Evolutionary conservation across 192 early-diverging fungal genomes (phyloP).

Genomic region (Entomortierella beljakovae): DNA sequence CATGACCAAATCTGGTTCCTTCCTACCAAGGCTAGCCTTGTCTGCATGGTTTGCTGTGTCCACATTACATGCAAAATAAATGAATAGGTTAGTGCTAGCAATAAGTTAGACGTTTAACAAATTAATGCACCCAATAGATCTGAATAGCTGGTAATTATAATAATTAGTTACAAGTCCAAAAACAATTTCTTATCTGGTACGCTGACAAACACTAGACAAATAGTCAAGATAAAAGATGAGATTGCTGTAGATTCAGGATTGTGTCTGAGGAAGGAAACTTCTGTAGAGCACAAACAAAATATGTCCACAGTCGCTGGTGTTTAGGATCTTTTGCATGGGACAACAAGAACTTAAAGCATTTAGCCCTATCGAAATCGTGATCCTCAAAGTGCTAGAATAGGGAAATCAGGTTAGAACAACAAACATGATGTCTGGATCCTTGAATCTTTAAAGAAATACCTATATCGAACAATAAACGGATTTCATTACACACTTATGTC

Average conservation of each 20-base stretch:
- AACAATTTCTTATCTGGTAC: slow-evolving; percentile 13
- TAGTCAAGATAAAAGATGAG: background rate
- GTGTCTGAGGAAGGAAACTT: slow-evolving; percentile 4
- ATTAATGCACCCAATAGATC: slow-evolving; percentile 2
- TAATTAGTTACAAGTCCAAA: slow-evolving; percentile 12
- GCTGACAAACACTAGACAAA: slow-evolving; percentile 2
- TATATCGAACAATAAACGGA: background rate
- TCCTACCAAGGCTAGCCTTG: background rate
- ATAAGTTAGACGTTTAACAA: background rate
- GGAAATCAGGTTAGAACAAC: background rate
- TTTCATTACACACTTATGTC: background rate
- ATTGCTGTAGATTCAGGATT: slow-evolving; percentile 5
- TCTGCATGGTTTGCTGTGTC: background rate
- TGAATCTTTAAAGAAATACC: background rate
- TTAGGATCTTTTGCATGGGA: slow-evolving; percentile 2
- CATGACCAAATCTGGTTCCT: slow-evolving; percentile 14
- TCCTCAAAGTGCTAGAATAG: slow-evolving; percentile 9
- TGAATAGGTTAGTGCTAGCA: slow-evolving; percentile 3
- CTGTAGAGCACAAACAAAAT: slow-evolving; percentile 9
- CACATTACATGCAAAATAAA: slow-evolving; percentile 14
- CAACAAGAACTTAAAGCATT: slow-evolving; percentile 6
- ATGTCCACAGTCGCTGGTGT: slow-evolving; percentile 10
- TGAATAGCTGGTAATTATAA: slow-evolving; percentile 3
- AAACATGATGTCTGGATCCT: background rate
- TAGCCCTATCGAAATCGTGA: slow-evolving; percentile 10